These are phyloP conservation scores for Kuraishia piskuri DNA, from an alignment of 805 yeast species.

Conservation along the genomic window DNA sequence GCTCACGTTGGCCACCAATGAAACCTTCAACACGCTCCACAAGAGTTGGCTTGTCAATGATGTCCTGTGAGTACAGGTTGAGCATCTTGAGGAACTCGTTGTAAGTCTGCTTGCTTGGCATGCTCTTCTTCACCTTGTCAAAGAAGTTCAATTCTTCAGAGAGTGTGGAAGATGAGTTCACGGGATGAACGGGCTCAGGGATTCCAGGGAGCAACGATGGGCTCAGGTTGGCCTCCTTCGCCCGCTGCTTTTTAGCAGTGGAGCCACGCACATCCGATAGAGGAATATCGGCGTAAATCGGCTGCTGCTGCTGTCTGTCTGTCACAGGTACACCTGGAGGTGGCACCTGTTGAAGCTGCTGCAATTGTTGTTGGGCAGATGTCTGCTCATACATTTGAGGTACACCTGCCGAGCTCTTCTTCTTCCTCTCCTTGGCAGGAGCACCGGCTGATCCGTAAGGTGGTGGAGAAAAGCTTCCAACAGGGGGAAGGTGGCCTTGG, in stretches of 20 bases:
- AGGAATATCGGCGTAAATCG: constrained; percentile 30
- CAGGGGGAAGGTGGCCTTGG: constrained; percentile 68
- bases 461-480: constrained; percentile 80
- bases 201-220: constrained; percentile 79
- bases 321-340: constrained; percentile 10
- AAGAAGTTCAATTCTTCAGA: constrained; percentile 85
- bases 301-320: constrained; percentile 17
- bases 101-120: constrained; percentile 84
- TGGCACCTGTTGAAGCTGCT: constrained; percentile 8
- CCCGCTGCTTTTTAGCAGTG: constrained; percentile 12
- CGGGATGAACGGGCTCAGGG: constrained; percentile 70
- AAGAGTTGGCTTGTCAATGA: constrained; percentile 74
- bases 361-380: constrained; percentile 8
- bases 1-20: constrained; percentile 71
- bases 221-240: constrained; percentile 28
- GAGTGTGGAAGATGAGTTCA: constrained; percentile 50
- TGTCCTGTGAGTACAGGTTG: constrained; percentile 82
- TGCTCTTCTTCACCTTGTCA: constrained; percentile 82
- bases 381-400: constrained; percentile 7
- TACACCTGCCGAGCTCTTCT: constrained; percentile 9
- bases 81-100: constrained; percentile 86
- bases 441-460: constrained; percentile 19
- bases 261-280: constrained; percentile 36
- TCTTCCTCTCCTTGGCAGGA: constrained; percentile 16
- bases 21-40: constrained; percentile 81